phyloP scores from a whole-genome alignment of 2,329 filamentous ascomycete genomes.

The Colletotrichum sp. region DNA sequence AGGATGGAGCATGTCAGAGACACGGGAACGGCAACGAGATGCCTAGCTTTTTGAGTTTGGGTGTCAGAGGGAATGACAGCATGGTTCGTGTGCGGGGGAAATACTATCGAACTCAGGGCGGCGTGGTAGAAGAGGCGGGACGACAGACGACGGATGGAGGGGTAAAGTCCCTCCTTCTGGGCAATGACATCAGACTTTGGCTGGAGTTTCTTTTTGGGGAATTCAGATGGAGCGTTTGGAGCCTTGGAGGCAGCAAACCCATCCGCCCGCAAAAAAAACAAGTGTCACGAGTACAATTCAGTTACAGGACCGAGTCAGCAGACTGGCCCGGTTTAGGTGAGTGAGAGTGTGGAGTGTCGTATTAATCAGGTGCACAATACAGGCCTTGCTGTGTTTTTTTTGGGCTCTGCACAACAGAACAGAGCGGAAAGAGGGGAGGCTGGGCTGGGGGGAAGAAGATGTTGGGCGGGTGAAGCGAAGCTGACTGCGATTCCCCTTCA shows the following conservation, averaged over 20 bases:
- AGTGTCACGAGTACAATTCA: constrained; percentile 17
- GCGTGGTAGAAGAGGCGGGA: neutral
- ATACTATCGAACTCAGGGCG: neutral
- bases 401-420: neutral
- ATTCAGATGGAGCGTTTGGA: neutral
- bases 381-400: neutral
- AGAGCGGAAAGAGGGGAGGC: neutral
- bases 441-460: neutral
- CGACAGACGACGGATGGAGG: neutral
- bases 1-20: neutral
- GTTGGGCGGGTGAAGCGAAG: neutral
- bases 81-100: neutral
- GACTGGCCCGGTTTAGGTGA: constrained; percentile 1
- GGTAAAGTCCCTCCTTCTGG: neutral
- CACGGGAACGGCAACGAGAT: neutral
- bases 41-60: neutral
- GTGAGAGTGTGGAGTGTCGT: constrained; percentile 9
- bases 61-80: neutral
- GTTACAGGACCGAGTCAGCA: constrained; percentile 16
- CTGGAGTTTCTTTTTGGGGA: neutral
- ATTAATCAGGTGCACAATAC: constrained; percentile 8
- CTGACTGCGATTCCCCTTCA: neutral
- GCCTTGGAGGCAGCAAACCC: neutral
- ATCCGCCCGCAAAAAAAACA: neutral
- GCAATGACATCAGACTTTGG: neutral